Evolutionary conservation across 2,329 filamentous ascomycete genomes (phyloP), one percentile per base, ranked within the genome.

Genomic region (Stemphylium vesicarium): DNA sequence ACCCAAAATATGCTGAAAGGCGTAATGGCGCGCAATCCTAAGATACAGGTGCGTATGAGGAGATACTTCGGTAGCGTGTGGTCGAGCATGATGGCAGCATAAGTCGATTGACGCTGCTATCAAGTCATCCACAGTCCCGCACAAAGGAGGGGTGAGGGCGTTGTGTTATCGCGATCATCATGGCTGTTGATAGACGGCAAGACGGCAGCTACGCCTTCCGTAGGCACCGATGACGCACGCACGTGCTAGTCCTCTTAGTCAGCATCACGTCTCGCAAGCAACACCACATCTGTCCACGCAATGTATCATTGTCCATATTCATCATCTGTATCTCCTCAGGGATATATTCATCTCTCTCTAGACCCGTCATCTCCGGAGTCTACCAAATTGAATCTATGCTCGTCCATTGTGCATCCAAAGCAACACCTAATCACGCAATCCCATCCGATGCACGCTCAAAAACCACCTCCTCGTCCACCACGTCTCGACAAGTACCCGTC

Each of bases 1-100:
- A 70, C 73, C 65, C 81, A 84, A 53, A 80, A 65, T 32, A 83
- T 69, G 65, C 79, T 79, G 22, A 83, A 63, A 10, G 82, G 82
- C 12, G 80, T 79, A 43, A 85, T 73, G 35, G 77, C 75, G 56
- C 81, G 82, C 38, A 85, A 65, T 33, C 75, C 69, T 36, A 80
- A 57, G 59, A 85, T 83, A 56, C 76, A 80, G 44, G 71, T 58
- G 29, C 79, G 79, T 49, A 85, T 84, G 59, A 78, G 73, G 60
- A 81, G 36, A 56, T 77, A 78, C 48, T 75, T 72, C 22, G 65
- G 60, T 6, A 72, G 48, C 1, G 75, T 77, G 40, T 72, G 75
- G 48, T 74, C 75, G 45, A 80, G 74, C 78, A 80, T 80, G 59
- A 33, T 53, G 57, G 37, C 13, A 12, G 40, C 16, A n/a, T 13